phyloP scores from a whole-genome alignment of 2,329 filamentous ascomycete genomes.

The Aspergillus awamori region DNA sequence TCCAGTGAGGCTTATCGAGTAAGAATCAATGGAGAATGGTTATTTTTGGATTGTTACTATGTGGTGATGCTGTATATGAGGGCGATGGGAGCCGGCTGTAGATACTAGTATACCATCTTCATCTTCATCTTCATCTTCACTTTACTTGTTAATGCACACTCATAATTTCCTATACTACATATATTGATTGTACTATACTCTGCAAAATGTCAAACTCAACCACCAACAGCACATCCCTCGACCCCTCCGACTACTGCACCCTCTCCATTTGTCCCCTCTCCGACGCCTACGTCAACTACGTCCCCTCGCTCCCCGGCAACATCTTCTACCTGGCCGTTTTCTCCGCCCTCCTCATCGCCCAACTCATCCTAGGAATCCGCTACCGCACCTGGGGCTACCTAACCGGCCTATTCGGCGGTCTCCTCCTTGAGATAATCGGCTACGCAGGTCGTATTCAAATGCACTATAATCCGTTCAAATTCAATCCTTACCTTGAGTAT shows the following conservation, averaged over 20 bases:
- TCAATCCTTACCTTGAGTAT: constrained; percentile 48
- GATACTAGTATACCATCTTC: too few species aligned
- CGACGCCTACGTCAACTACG: constrained; percentile 55
- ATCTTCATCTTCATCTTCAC: too few species aligned
- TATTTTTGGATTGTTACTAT: too few species aligned
- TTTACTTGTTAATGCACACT: too few species aligned
- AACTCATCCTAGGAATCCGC: constrained; percentile 47
- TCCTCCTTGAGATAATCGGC: constrained; percentile 60
- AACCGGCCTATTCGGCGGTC: constrained; percentile 58
- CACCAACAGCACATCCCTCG: background rate
- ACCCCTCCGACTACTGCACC: constrained; percentile 35
- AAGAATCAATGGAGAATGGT: too few species aligned
- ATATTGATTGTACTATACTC: too few species aligned
- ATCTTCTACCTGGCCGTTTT: constrained; percentile 57
- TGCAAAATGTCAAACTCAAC: background rate
- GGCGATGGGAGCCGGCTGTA: too few species aligned
- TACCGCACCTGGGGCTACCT: constrained; percentile 56
- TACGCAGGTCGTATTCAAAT: constrained; percentile 62
- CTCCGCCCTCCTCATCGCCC: constrained; percentile 45
- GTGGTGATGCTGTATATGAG: too few species aligned
- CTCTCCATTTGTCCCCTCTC: constrained; percentile 39
- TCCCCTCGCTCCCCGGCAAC: constrained; percentile 58
- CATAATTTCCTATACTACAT: too few species aligned
- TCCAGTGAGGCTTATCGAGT: too few species aligned
- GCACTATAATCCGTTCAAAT: constrained; percentile 52